A percentile compares a stretch with the other conserved stretches of the same genome.
These are phyloP conservation scores for Nicotiana knightiana DNA, from an alignment of 257 asterid genomes.

Conservation along the genomic window DNA sequence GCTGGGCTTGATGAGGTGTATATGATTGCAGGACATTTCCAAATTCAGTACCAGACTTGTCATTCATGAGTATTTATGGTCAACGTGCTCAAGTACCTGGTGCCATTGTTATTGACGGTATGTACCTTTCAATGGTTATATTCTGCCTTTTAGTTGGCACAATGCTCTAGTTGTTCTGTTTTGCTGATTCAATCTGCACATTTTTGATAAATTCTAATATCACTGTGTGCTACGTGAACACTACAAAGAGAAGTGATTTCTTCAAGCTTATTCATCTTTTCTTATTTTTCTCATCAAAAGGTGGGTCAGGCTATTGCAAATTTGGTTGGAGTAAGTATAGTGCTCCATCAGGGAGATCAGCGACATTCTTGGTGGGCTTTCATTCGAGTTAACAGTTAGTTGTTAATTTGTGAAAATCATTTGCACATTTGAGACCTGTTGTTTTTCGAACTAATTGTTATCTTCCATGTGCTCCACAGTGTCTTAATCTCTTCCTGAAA, in stretches of 20 bases:
- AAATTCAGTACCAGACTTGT: constrained; percentile 62
- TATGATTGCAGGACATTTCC: constrained; percentile 57
- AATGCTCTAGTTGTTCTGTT: background rate
- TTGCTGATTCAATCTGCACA: background rate
- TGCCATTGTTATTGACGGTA: constrained; percentile 85
- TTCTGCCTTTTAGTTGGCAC: background rate
- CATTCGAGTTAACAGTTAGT: constrained; percentile 9
- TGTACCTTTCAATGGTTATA: constrained; percentile 11
- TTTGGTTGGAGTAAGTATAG: constrained; percentile 95
- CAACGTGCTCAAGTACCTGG: constrained; percentile 83
- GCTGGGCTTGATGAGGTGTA: background rate
- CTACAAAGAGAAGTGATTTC: background rate
- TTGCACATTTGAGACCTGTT: constrained; percentile 13
- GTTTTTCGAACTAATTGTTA: background rate
- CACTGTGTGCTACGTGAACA: background rate
- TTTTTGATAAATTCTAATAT: background rate
- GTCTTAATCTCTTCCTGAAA: background rate
- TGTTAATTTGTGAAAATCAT: constrained; percentile 13
- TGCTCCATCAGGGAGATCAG: constrained; percentile 92
- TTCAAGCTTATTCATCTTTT: constrained; percentile 3
- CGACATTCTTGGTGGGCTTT: constrained; percentile 80
- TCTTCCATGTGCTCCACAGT: background rate
- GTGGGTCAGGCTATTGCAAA: constrained; percentile 97
- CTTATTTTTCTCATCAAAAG: constrained; percentile 29
- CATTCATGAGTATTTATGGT: constrained; percentile 80